Base-by-base conservation (phyloP, 441 rosid genomes). In the Eruca vesicaria region DNA sequence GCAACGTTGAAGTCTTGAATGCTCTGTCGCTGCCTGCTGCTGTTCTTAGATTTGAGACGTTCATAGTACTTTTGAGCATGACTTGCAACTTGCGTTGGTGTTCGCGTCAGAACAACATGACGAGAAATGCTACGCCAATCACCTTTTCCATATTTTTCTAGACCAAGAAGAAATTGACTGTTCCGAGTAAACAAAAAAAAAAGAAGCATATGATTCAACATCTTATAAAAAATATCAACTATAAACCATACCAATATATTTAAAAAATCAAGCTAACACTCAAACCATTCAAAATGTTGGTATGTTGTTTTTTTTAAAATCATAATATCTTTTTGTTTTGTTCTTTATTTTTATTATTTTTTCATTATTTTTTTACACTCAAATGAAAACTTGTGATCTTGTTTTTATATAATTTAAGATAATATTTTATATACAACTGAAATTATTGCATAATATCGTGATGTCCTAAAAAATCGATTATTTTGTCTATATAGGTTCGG, bases 101-200 rank as follows among this genome's bases (percentile, higher is more conserved):
- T 95, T 78, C 99, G 90, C 41, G 98, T 87, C 73, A 89, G 88
- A 68, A 95, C 97, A 75, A 75, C 85, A 79, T 92, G 83, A 26
- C 99, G 88, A 7, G 99, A 91, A 74, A 95, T 92, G 76, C 97
- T 94, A 68, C 96, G 88, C 97, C 98, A 94, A 62, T 94, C 98
- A 43, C 97, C 99, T 84, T 86, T 95, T 58, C 99, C 98, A 63
- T 89, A 95, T 69, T 89, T 84, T 0, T 88, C 89, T 87, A 94
- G 81, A 69, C 96, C 97, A 16, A 87, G 86, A 69, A 94, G 92
- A 84, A 92, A 94, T 81, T 86, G 83, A 78, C 94, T 94, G 84
- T 53, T 45, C 11, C 9, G n/a, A 52, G 1, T 0, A 14, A 9
- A 14, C 12, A 12, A 28, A 11, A 28, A 4, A n/a, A n/a, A n/a